Evolutionary conservation across 2,329 filamentous ascomycete species (phyloP).

Genomic region (Neofusicoccum laricinum): DNA sequence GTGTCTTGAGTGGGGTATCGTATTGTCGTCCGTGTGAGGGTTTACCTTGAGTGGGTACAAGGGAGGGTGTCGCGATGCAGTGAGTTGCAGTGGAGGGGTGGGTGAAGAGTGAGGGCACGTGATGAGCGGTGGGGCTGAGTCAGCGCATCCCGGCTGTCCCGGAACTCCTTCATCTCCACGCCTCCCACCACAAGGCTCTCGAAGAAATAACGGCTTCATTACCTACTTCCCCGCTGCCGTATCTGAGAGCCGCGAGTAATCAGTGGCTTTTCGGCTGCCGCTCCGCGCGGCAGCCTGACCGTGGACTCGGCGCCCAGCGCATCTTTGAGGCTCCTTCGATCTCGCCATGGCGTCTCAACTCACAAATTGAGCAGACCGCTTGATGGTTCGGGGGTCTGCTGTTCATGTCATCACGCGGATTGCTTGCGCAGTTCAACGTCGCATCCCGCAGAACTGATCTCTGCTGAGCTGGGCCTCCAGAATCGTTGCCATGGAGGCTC

Average conservation of each 20-base stretch:
- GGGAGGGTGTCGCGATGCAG: too few relatives aligned
- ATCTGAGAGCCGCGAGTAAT: not conserved
- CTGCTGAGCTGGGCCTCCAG: too few relatives aligned
- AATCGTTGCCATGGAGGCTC: too few relatives aligned
- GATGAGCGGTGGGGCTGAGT: not conserved
- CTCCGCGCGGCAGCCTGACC: not conserved
- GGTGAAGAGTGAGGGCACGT: too few relatives aligned
- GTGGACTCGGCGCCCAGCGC: not conserved
- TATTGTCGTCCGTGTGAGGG: too few relatives aligned
- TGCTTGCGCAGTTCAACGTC: too few relatives aligned
- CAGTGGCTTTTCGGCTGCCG: not conserved
- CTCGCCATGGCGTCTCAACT: not conserved
- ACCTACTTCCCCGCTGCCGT: too few relatives aligned
- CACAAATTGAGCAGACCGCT: not conserved
- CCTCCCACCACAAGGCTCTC: not conserved
- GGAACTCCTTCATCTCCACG: not conserved
- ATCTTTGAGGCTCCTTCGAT: not conserved
- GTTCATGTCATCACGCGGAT: too few relatives aligned
- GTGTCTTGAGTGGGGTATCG: too few relatives aligned
- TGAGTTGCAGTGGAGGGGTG: too few relatives aligned
- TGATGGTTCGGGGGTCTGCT: not conserved
- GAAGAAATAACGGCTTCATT: not conserved
- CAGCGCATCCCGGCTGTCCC: not conserved
- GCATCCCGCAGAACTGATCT: too few relatives aligned
- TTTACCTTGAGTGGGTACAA: too few relatives aligned